These are phyloP conservation scores for Phialophora tarda DNA, from an alignment of 2,329 filamentous ascomycete genomes.

Conservation along the genomic window DNA sequence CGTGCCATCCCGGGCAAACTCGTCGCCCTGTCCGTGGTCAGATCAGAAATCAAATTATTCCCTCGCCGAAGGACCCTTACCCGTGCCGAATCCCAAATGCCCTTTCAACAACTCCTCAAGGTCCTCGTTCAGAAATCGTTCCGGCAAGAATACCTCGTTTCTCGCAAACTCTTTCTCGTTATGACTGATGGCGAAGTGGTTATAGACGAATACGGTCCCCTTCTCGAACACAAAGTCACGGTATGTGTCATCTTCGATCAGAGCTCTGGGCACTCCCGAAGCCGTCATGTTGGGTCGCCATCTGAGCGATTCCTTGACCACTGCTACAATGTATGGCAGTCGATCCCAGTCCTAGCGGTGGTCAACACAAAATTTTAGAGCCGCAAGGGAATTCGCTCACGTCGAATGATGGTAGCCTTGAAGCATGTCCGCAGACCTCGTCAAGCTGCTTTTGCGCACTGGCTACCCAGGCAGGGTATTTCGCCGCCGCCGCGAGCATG, in stretches of 20 bases:
- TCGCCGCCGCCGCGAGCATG: slow-evolving; percentile 22
- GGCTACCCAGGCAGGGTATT: slow-evolving; percentile 23
- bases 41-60: not conserved
- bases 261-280: slow-evolving; percentile 47
- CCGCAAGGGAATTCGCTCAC: slow-evolving; percentile 14
- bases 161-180: slow-evolving; percentile 42
- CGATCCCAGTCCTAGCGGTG: slow-evolving; percentile 40
- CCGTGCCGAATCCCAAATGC: slow-evolving; percentile 36
- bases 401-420: slow-evolving; percentile 15
- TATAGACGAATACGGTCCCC: slow-evolving; percentile 52
- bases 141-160: slow-evolving; percentile 32
- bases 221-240: slow-evolving; percentile 57
- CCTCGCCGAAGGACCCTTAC: slow-evolving; percentile 12
- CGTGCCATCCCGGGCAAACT: slow-evolving; percentile 44
- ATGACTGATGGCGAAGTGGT: slow-evolving; percentile 53
- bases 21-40: slow-evolving; percentile 37
- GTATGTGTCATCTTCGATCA: slow-evolving; percentile 41
- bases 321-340: slow-evolving; percentile 44
- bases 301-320: slow-evolving; percentile 44
- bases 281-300: slow-evolving; percentile 44
- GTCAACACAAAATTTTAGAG: not conserved
- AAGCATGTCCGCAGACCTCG: slow-evolving; percentile 22
- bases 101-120: slow-evolving; percentile 39
- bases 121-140: slow-evolving; percentile 33
- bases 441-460: slow-evolving; percentile 24